Conservation (phyloP, 2,329 filamentous ascomycete genomes). For the Fusarium sp. region DNA sequence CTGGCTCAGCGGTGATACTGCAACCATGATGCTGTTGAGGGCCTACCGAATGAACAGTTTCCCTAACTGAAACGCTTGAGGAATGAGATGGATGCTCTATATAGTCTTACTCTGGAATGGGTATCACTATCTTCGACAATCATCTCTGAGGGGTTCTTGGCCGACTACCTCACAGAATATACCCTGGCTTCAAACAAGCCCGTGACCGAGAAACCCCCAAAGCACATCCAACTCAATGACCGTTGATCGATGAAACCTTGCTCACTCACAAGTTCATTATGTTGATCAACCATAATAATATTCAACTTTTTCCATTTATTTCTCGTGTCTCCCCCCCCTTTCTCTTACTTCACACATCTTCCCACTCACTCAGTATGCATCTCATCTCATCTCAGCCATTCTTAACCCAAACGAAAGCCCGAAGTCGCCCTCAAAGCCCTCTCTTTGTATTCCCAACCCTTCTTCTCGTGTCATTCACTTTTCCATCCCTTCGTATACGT, state of each 20-base stretch:
- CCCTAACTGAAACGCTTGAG: background rate
- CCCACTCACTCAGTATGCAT: background rate
- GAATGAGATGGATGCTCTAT: background rate
- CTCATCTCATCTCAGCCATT: background rate
- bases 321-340: background rate
- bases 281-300: background rate
- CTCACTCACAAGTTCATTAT: background rate
- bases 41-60: background rate
- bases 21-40: background rate
- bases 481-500: constrained; percentile 33
- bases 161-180: background rate
- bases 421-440: constrained; percentile 33
- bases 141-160: background rate
- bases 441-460: constrained; percentile 27
- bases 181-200: background rate
- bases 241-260: background rate
- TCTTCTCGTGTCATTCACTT: constrained; percentile 6
- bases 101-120: background rate
- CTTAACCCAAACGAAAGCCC: constrained; percentile 7
- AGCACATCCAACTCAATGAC: background rate
- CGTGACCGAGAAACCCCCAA: background rate
- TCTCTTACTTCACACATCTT: background rate
- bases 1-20: background rate
- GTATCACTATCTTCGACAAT: background rate
- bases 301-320: background rate